Conservation (phyloP, 306 rosid species). For the Prunus padus region DNA sequence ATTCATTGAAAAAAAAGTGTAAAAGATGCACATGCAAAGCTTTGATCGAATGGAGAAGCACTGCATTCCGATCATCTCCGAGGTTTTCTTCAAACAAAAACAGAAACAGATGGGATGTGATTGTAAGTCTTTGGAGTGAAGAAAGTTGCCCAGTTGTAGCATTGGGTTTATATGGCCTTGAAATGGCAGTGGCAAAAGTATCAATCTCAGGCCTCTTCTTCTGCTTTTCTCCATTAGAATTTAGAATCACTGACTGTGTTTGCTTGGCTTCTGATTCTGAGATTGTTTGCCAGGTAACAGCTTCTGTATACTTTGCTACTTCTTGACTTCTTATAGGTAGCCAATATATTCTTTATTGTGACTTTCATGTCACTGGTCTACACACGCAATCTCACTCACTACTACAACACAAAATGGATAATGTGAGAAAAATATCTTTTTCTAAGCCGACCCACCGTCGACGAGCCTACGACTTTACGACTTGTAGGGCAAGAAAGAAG, state of each 20-base stretch:
- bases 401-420: too few relatives aligned
- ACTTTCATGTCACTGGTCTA: too few relatives aligned
- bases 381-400: too few relatives aligned
- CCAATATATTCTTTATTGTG: too few relatives aligned
- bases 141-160: conserved; percentile 53
- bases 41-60: neutral
- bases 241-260: too few relatives aligned
- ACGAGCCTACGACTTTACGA: too few relatives aligned
- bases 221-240: conserved; percentile 26
- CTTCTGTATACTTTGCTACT: neutral
- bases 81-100: too few relatives aligned
- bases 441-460: too few relatives aligned
- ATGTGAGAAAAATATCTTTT: too few relatives aligned
- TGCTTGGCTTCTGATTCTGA: too few relatives aligned
- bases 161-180: conserved; percentile 60
- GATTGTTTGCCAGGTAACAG: too few relatives aligned
- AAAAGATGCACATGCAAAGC: neutral
- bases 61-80: neutral
- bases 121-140: conserved; percentile 38
- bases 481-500: too few relatives aligned
- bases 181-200: conserved; percentile 42
- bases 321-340: neutral
- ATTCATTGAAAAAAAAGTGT: neutral
- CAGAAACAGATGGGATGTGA: neutral
- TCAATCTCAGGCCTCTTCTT: conserved; percentile 32